Percentiles rank a stretch among this genome's conserved stretches.
These are phyloP conservation scores for Solanum chmielewskii DNA, from an alignment of 257 asterid genomes.

Conservation along the genomic window DNA sequence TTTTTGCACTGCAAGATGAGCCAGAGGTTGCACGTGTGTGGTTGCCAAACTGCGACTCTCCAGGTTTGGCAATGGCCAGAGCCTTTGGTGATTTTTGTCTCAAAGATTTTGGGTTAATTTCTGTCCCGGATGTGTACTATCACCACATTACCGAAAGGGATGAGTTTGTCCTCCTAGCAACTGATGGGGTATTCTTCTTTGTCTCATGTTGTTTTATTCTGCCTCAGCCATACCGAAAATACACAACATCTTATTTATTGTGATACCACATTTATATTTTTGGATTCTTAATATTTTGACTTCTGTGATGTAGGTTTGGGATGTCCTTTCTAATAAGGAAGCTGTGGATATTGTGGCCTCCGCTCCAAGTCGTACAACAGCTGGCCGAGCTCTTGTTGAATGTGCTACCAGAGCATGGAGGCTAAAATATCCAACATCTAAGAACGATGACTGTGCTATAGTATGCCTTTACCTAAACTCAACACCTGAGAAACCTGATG, in stretches of 20 bases:
- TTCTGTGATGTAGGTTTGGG: constrained; percentile 66
- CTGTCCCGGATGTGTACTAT: constrained; percentile 89
- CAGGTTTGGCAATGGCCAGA: constrained; percentile 99
- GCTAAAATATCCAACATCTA: constrained; percentile 95
- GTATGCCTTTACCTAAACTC: constrained; percentile 69
- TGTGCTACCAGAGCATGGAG: constrained; percentile 97
- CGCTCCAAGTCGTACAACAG: constrained; percentile 75
- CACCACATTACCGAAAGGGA: constrained; percentile 62
- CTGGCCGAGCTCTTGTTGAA: constrained; percentile 88
- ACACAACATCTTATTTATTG: not conserved
- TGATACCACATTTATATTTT: not conserved
- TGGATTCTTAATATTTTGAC: not conserved
- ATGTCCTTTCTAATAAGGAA: constrained; percentile 92
- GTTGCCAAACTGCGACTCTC: constrained; percentile 95
- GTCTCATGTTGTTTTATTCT: not conserved
- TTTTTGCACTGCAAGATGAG: constrained; percentile 96
- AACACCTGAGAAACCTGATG: not conserved
- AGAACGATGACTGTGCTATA: constrained; percentile 91
- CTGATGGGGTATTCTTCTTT: constrained; percentile 75
- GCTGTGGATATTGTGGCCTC: constrained; percentile 87
- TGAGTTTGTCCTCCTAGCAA: constrained; percentile 79
- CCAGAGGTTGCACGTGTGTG: constrained; percentile 99
- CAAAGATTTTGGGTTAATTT: constrained; percentile 92
- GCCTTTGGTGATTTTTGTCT: constrained; percentile 98
- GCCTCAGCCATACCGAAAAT: not conserved